Conservation (phyloP, 768 basidiomycete genomes). For the Inosperma sp. region DNA sequence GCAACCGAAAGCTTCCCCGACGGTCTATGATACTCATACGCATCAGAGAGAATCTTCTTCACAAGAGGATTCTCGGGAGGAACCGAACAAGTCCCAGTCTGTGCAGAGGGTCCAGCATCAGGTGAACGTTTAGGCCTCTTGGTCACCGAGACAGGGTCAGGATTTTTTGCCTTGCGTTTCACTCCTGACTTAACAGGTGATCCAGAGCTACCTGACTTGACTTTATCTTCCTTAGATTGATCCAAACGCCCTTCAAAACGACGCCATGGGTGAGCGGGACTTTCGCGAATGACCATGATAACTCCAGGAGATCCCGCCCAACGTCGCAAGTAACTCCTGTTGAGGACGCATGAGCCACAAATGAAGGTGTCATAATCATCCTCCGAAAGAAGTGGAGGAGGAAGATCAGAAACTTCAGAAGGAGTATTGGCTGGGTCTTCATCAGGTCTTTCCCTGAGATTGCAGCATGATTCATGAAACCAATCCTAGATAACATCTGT, state of each 20-base stretch:
- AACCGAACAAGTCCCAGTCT: constrained; percentile 48
- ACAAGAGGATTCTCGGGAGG: constrained; percentile 47
- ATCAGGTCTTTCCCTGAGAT: constrained; percentile 62
- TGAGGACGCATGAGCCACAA: constrained; percentile 61
- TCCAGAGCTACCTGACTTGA: constrained; percentile 23
- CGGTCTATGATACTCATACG: too few species aligned
- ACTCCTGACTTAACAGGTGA: constrained; percentile 27
- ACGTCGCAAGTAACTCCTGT: constrained; percentile 47
- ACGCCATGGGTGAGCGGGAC: constrained; percentile 46
- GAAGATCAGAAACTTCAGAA: constrained; percentile 42
- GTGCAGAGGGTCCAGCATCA: constrained; percentile 15
- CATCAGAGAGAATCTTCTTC: constrained; percentile 39
- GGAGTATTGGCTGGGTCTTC: constrained; percentile 37
- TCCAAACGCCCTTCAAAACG: constrained; percentile 35
- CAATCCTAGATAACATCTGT: constrained; percentile 55
- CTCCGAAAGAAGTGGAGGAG: constrained; percentile 62
- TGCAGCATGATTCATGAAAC: constrained; percentile 89
- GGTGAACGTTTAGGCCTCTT: constrained; percentile 33
- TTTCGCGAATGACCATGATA: constrained; percentile 62
- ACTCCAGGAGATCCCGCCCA: constrained; percentile 66
- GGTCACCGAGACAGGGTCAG: constrained; percentile 30
- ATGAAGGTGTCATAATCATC: constrained; percentile 73
- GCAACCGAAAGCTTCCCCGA: too few species aligned
- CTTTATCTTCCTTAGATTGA: constrained; percentile 27
- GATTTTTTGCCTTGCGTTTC: constrained; percentile 51